Evolutionary conservation across 805 yeast species (phyloP).

Genomic region (Kregervanrija fluxuum): DNA sequence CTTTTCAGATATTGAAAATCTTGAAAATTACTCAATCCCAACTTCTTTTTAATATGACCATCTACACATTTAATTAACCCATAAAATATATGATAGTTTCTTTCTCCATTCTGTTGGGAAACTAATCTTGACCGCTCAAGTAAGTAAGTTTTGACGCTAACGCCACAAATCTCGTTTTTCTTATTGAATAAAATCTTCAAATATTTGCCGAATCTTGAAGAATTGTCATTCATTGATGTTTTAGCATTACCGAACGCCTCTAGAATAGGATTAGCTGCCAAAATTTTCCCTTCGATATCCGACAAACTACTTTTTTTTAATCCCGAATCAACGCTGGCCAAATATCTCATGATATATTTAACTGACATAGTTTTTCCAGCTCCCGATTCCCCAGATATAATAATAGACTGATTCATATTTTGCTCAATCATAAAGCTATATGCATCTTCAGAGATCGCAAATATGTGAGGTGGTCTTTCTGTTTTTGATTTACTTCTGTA

Average conservation of each 20-base stretch:
- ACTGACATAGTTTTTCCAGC: conserved; percentile 98
- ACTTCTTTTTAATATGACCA: conserved; percentile 43
- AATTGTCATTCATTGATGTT: conserved; percentile 94
- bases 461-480: conserved; percentile 92
- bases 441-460: conserved; percentile 97
- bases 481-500: conserved; percentile 91
- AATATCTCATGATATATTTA: conserved; percentile 94
- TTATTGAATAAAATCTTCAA: conserved; percentile 81
- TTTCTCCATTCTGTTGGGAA: conserved; percentile 83
- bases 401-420: conserved; percentile 84
- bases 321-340: conserved; percentile 79
- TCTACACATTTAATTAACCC: conserved; percentile 74
- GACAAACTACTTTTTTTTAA: conserved; percentile 58
- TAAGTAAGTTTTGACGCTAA: conserved; percentile 85
- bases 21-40: conserved; percentile 56
- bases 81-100: conserved; percentile 93
- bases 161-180: conserved; percentile 79
- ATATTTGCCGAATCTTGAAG: conserved; percentile 96
- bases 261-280: conserved; percentile 95
- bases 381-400: conserved; percentile 96
- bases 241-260: conserved; percentile 99
- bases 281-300: conserved; percentile 84
- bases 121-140: conserved; percentile 92
- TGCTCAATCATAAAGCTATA: conserved; percentile 90
- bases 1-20: conserved; percentile 82